These are phyloP conservation scores for Boletus barrowsii DNA, from an alignment of 768 basidiomycete genomes.

Conservation along the genomic window DNA sequence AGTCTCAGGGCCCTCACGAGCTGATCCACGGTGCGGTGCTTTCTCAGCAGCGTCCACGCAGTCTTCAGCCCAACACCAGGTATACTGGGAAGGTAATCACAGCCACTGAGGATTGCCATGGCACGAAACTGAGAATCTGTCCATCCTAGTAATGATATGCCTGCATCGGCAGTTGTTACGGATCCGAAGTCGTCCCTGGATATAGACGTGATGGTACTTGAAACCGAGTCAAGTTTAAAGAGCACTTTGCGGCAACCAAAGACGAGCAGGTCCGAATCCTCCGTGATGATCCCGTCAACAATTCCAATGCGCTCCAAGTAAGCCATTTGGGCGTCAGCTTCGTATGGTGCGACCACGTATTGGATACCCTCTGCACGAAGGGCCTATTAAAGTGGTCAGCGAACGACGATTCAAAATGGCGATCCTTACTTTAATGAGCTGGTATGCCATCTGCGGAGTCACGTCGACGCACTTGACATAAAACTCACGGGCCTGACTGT, in stretches of 20 bases:
- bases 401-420: background rate
- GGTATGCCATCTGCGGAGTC: constrained; percentile 95
- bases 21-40: constrained; percentile 83
- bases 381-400: constrained; percentile 51
- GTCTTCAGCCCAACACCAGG: constrained; percentile 93
- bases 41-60: constrained; percentile 76
- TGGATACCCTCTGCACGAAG: constrained; percentile 74
- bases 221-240: constrained; percentile 83
- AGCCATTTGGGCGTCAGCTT: constrained; percentile 96
- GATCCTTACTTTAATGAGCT: constrained; percentile 82
- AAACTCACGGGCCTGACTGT: constrained; percentile 77
- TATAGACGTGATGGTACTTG: constrained; percentile 63
- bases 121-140: constrained; percentile 85
- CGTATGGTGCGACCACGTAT: constrained; percentile 96
- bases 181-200: constrained; percentile 66
- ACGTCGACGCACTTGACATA: constrained; percentile 93
- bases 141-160: constrained; percentile 84
- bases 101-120: constrained; percentile 92
- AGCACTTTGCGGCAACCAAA: constrained; percentile 92
- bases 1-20: constrained; percentile 70
- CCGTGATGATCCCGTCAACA: constrained; percentile 91
- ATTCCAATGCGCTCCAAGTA: constrained; percentile 81
- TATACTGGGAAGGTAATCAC: constrained; percentile 90
- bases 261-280: constrained; percentile 96
- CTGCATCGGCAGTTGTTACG: constrained; percentile 47